Base-by-base conservation (phyloP, 371 early-diverging fungal genomes). In the Coemansia sp. region DNA sequence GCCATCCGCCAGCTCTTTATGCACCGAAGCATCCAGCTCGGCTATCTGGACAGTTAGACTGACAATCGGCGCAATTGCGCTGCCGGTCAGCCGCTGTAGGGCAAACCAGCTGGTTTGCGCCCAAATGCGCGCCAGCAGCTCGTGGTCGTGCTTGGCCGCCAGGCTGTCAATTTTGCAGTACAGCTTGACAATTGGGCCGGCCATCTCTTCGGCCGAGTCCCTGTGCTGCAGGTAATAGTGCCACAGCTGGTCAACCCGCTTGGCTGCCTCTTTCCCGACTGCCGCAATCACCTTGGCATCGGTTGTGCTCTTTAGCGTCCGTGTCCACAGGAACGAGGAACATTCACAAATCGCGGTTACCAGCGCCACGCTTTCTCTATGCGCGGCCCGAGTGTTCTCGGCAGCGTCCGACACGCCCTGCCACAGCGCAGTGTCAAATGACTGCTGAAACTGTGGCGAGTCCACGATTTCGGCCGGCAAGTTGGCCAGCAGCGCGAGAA, bases 81-180 rank as follows among this genome's bases (percentile, higher is more conserved):
- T 53, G 54, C 60, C 57, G n/a, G 56, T 41, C 13, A 63, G 31
- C 31, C 75, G 58, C 38, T 67, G 58, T 16, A 73, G 53, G 4
- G 76, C 67, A 48, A 75, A 75, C 76, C 76, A 75, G 50, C 73
- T 67, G 30, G 76, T 43, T 45, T 75, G 76, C 11, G 71, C 60
- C 76, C 76, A 75, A 11, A 75, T 51, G 14, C 62, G 58, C 1
- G 34, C 56, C 38, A 75, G 48, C 56, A 75, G 56, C 26, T 42
- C 38, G 2, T 49, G 14, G 31, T 63, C 74, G 42, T 67, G 57
- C 40, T 61, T 66, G 5, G 30, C 40, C 0, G 76, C 53, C 45
- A 72, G 49, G 5, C 7, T 11, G 32, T 62, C 74, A 1, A 75
- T 34, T 40, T 67, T 66, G 48, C 59, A 51, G 43, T 67, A 75